These are phyloP conservation scores for Luvunga scandens DNA, from an alignment of 345 rosid genomes.

Conservation along the genomic window DNA sequence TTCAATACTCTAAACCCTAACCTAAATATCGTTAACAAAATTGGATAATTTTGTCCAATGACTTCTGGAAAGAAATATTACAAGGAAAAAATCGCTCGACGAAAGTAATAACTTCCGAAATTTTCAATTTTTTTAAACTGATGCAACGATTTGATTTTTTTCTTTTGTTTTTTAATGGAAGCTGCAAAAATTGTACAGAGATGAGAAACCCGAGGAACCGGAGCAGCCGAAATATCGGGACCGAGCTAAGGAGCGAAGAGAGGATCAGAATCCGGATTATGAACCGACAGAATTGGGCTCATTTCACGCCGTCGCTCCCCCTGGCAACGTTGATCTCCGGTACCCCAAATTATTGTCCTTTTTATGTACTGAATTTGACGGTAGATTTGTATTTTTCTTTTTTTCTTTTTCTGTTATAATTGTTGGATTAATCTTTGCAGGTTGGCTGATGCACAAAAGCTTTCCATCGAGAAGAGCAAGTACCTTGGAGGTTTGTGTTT, in stretches of 20 bases:
- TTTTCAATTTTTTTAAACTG: not conserved
- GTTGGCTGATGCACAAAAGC: constrained; percentile 74
- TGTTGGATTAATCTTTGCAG: constrained; percentile 23
- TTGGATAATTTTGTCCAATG: constrained; percentile 32
- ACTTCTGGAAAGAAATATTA: constrained; percentile 62
- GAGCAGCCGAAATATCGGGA: constrained; percentile 80
- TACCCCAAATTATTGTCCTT: not conserved
- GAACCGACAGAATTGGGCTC: constrained; percentile 79
- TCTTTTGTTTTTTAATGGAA: not conserved
- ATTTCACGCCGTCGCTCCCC: constrained; percentile 97
- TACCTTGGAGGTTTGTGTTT: constrained; percentile 87
- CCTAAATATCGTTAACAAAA: not conserved
- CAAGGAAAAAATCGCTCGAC: constrained; percentile 88
- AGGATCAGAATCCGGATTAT: constrained; percentile 96
- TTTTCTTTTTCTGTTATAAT: not conserved
- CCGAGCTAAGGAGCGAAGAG: constrained; percentile 96
- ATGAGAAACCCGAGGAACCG: constrained; percentile 83
- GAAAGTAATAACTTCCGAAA: constrained; percentile 43
- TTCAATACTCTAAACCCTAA: constrained; percentile 22
- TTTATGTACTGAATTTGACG: not conserved
- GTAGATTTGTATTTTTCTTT: not conserved
- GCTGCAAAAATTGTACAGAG: constrained; percentile 41
- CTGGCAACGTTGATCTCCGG: constrained; percentile 76
- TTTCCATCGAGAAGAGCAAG: constrained; percentile 97
- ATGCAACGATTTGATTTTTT: not conserved